Evolutionary conservation across 2,329 filamentous ascomycete genomes (phyloP), one percentile per base, ranked within the genome.

Genomic region (Chaetomiaceae sp.): DNA sequence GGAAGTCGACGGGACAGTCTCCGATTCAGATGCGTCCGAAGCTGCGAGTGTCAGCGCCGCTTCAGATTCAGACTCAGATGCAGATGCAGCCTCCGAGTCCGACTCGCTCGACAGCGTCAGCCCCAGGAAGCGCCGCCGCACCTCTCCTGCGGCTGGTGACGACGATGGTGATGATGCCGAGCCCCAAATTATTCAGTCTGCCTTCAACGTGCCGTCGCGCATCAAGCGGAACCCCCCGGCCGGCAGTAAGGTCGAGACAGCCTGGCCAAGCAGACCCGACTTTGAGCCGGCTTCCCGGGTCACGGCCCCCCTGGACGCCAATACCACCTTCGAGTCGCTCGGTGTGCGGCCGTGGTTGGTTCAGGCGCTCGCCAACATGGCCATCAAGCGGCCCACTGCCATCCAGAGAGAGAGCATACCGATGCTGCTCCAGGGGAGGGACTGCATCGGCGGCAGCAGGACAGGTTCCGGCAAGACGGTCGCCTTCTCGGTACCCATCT

Each of bases 401-500:
- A 97, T 98, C 71, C 93, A 98, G 59, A 88, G 86, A 60, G 84
- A 82, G 42, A 95, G 88, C 62, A 97, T 98, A 60, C 90, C 91
- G 1, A 86, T 93, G 63, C 96, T 97, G 49, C 66, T 98, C 27
- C 84, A 88, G 57, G 93, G 93, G 6, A 78, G 86, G 58, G 90
- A 98, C 68, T 96, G 89, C 62, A 96, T 98, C 58, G 93, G 93
- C 61, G 90, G 90, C 30, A 95, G 88, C 61, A 78, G 89, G 52
- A 98, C 93, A 0, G 93, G 93, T 72, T 96, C 91, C 11, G 93
- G 93, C 68, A 98, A 98, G 71, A 98, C 93, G 3, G 83, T 97
- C 35, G 90, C 93, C 1, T 98, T 98, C 66, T 87, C 91, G 1
- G 88, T 90, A 9, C 93, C 93, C 0, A 95, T 98, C 50, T 71